Evolutionary conservation across 1,284 basidiomycete genomes (phyloP).

Genomic region (Schizopora paradoxa): DNA sequence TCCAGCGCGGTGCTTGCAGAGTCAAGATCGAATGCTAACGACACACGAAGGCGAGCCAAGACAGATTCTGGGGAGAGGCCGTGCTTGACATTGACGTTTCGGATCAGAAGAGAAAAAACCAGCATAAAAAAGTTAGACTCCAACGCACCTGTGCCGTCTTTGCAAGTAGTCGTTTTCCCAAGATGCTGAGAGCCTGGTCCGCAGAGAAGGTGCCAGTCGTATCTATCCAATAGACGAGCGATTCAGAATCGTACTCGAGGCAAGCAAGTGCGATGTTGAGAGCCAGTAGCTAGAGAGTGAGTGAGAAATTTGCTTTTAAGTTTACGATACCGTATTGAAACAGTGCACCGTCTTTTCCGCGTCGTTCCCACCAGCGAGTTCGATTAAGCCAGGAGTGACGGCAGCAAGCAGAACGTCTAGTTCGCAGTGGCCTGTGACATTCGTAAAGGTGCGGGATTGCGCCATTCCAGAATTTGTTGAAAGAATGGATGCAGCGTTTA

Average conservation of each 20-base stretch:
- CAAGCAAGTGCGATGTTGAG: constrained; percentile 51
- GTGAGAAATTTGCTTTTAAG: not conserved
- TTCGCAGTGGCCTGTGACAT: constrained; percentile 38
- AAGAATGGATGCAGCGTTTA: constrained; percentile 31
- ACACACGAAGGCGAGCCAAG: constrained; percentile 41
- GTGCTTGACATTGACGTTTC: constrained; percentile 12
- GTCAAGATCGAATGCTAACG: constrained; percentile 53
- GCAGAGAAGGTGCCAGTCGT: constrained; percentile 60
- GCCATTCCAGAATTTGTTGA: constrained; percentile 6
- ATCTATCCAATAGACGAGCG: constrained; percentile 62
- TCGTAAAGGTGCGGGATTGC: constrained; percentile 17
- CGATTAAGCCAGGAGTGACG: constrained; percentile 45
- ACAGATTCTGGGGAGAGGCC: too few species aligned
- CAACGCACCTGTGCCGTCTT: constrained; percentile 28
- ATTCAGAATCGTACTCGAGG: constrained; percentile 34
- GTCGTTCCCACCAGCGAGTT: constrained; percentile 56
- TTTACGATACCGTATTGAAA: constrained; percentile 6
- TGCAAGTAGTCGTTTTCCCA: constrained; percentile 16
- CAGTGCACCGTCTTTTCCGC: constrained; percentile 58
- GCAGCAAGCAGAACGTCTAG: constrained; percentile 47
- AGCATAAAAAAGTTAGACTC: constrained; percentile 18
- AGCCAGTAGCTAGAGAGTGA: constrained; percentile 42
- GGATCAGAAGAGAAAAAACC: constrained; percentile 1
- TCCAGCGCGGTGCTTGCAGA: constrained; percentile 46
- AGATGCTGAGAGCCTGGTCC: too few species aligned